A percentile compares a stretch with the other conserved stretches of the same genome.
Conservation (phyloP, 2,329 filamentous ascomycete genomes). For the Neurospora sp. region DNA sequence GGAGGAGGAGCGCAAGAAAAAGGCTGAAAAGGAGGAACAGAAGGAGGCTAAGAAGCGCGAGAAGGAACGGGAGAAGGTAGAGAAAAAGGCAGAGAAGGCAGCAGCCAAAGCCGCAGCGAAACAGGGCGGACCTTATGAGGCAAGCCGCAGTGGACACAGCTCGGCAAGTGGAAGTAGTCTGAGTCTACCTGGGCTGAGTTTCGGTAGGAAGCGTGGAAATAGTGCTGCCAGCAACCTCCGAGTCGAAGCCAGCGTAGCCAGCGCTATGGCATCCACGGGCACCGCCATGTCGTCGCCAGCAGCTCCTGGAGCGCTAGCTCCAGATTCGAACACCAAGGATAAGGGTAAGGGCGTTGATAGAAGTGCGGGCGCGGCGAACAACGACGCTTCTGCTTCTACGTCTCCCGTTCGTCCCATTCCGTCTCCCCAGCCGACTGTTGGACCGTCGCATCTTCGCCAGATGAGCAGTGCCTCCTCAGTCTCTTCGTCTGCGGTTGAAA, state of each 20-base stretch:
- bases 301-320: conserved; percentile 9
- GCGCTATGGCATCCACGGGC: conserved; percentile 28
- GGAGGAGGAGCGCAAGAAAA: conserved; percentile 85
- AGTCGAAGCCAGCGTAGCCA: conserved; percentile 42
- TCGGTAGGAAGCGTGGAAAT: conserved; percentile 49
- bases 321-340: conserved; percentile 27
- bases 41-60: conserved; percentile 83
- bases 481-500: conserved; percentile 66
- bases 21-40: conserved; percentile 66
- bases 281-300: conserved; percentile 23
- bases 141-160: conserved; percentile 29
- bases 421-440: conserved; percentile 41
- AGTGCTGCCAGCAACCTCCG: conserved; percentile 50
- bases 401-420: conserved; percentile 32
- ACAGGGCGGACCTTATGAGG: conserved; percentile 27
- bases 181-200: conserved; percentile 49
- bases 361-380: conserved; percentile 17
- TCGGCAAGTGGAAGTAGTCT: conserved; percentile 54
- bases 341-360: conserved; percentile 67
- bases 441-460: conserved; percentile 65
- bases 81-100: conserved; percentile 66
- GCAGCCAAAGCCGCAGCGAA: conserved; percentile 62
- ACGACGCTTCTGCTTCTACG: conserved; percentile 15
- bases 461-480: conserved; percentile 82
- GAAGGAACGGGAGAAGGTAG: conserved; percentile 73